Evolutionary conservation across 208 protist genomes (phyloP).

Genomic region (Phytomonas serpens): DNA sequence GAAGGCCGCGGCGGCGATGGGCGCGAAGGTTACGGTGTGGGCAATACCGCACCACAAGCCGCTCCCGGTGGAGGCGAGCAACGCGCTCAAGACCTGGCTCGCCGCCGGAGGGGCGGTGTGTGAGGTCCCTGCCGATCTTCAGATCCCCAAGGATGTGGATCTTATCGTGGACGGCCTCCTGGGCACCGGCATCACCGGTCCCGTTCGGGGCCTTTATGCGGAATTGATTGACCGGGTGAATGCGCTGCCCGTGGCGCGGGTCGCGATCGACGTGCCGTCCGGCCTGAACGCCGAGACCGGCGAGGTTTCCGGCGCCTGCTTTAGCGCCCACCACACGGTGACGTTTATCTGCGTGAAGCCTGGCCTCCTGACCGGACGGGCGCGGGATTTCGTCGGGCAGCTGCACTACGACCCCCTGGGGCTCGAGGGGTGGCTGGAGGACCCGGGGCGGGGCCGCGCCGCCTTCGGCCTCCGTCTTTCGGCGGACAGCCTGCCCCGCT

Average conservation of each 20-base stretch:
- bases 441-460: slow-evolving; percentile 15
- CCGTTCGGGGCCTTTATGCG: slow-evolving; percentile 53
- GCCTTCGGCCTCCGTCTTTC: slow-evolving; percentile 36
- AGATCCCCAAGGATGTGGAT: slow-evolving; percentile 34
- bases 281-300: slow-evolving; percentile 81
- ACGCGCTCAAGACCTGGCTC: slow-evolving; percentile 33
- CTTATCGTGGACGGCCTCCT: slow-evolving; percentile 75
- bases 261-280: slow-evolving; percentile 81
- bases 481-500: slow-evolving; percentile 24
- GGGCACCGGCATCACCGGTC: slow-evolving; percentile 60
- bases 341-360: slow-evolving; percentile 82
- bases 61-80: slow-evolving; percentile 47
- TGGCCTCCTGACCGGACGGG: slow-evolving; percentile 61
- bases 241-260: slow-evolving; percentile 31
- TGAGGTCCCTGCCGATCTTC: slow-evolving; percentile 2
- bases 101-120: slow-evolving; percentile 19
- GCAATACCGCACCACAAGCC: slow-evolving; percentile 38
- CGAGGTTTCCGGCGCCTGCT: slow-evolving; percentile 35
- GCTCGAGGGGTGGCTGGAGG: slow-evolving; percentile 41
- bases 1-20: slow-evolving; percentile 26
- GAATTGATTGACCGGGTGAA: slow-evolving; percentile 48
- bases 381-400: slow-evolving; percentile 47
- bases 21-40: slow-evolving; percentile 46
- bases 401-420: slow-evolving; percentile 67
- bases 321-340: slow-evolving; percentile 61